A percentile compares a stretch with the other conserved stretches of the same genome.
These are phyloP conservation scores for Suillus weaverae DNA, from an alignment of 768 basidiomycete species.

Conservation along the genomic window DNA sequence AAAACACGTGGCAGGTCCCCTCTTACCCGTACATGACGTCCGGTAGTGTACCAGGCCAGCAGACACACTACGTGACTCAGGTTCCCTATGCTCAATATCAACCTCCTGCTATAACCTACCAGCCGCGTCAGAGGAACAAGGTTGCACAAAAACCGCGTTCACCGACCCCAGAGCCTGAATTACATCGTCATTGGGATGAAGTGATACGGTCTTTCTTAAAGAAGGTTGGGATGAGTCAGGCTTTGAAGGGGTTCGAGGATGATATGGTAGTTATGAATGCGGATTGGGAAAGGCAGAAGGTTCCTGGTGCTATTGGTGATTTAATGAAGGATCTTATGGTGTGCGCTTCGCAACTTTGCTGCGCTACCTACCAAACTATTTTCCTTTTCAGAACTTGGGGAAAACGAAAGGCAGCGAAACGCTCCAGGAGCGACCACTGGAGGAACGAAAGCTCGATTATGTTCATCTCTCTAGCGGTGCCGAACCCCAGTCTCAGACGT, in stretches of 20 bases:
- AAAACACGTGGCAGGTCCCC: slow-evolving; percentile 35
- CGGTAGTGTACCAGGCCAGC: slow-evolving; percentile 32
- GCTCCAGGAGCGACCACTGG: slow-evolving; percentile 41
- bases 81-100: slow-evolving; percentile 36
- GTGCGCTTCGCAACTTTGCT: slow-evolving; percentile 19
- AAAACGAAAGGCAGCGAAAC: slow-evolving; percentile 30
- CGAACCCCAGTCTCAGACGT: slow-evolving; percentile 53
- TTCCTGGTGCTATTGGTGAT: slow-evolving; percentile 55
- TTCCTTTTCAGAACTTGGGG: slow-evolving; percentile 26
- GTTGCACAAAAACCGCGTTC: slow-evolving; percentile 27
- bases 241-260: slow-evolving; percentile 61
- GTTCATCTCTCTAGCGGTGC: slow-evolving; percentile 48
- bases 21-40: slow-evolving; percentile 31
- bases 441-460: slow-evolving; percentile 71
- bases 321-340: slow-evolving; percentile 55
- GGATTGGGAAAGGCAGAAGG: slow-evolving; percentile 59
- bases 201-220: slow-evolving; percentile 54
- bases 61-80: slow-evolving; percentile 32
- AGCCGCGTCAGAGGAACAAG: slow-evolving; percentile 33
- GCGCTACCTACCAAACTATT: neutral
- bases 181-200: slow-evolving; percentile 62
- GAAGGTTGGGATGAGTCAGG: slow-evolving; percentile 55
- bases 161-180: slow-evolving; percentile 42
- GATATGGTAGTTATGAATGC: slow-evolving; percentile 72
- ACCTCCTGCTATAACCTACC: slow-evolving; percentile 21